Evolutionary conservation across 2,329 filamentous ascomycete species (phyloP).

Genomic region (Cordyceps cateniannulata): DNA sequence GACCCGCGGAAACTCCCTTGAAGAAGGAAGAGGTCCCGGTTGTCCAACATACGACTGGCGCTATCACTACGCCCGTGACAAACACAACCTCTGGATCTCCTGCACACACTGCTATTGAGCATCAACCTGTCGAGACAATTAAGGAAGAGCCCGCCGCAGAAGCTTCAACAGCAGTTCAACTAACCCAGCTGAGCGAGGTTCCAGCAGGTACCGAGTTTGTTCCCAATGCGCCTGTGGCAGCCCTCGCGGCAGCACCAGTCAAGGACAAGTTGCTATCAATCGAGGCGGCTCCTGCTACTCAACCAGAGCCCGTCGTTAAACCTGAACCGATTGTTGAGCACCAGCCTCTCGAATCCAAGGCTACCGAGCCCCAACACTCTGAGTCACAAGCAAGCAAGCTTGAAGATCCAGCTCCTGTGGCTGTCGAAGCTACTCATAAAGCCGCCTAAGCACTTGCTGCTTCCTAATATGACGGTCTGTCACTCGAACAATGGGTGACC

Average conservation of each 20-base stretch:
- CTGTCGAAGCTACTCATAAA: neutral
- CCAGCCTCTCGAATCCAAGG: neutral
- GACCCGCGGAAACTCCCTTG: neutral
- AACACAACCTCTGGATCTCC: neutral
- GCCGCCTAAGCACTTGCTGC: neutral
- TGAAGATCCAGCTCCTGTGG: neutral
- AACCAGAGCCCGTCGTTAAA: neutral
- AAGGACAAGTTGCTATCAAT: neutral
- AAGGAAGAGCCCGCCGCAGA: constrained; percentile 11
- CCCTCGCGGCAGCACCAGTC: neutral
- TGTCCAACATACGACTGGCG: neutral
- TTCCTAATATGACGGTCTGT: neutral
- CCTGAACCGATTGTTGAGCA: neutral
- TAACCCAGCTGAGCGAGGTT: constrained; percentile 5
- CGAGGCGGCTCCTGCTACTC: neutral
- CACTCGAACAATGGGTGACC: neutral
- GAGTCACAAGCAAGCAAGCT: neutral
- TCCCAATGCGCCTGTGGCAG: neutral
- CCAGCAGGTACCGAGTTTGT: neutral
- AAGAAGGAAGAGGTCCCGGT: constrained; percentile 14
- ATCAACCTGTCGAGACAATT: constrained; percentile 2
- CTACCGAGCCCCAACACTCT: neutral
- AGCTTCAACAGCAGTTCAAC: neutral
- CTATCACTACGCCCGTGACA: neutral
- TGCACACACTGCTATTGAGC: neutral